phyloP scores from a whole-genome alignment of 805 yeast species.

The Yarrowia osloensis region DNA sequence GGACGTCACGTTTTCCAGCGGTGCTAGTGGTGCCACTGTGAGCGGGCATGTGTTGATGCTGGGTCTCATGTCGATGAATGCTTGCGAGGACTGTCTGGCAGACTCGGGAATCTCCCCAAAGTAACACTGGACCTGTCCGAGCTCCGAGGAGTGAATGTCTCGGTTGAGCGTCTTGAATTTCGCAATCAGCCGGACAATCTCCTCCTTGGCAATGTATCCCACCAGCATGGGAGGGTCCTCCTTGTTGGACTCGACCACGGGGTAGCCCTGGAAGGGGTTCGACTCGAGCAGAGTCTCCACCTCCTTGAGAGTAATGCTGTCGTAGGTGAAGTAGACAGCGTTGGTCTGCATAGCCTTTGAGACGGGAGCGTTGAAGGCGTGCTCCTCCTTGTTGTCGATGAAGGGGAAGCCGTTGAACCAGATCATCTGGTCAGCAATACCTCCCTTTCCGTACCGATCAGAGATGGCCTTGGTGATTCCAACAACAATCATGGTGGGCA shows the following conservation, averaged over 20 bases:
- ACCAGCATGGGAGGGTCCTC: constrained; percentile 34
- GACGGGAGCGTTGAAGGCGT: constrained; percentile 53
- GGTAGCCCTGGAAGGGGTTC: constrained; percentile 42
- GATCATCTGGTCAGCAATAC: constrained; percentile 96
- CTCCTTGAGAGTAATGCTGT: constrained; percentile 35
- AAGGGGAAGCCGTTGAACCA: constrained; percentile 83
- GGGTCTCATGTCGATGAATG: constrained; percentile 30
- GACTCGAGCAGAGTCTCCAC: constrained; percentile 35
- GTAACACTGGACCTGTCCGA: constrained; percentile 17
- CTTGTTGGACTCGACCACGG: constrained; percentile 42
- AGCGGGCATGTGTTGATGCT: constrained; percentile 55
- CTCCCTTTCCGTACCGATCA: constrained; percentile 76
- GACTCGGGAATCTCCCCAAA: constrained; percentile 29
- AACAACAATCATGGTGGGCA: constrained; percentile 96
- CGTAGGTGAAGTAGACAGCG: constrained; percentile 32
- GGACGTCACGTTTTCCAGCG: constrained; percentile 63
- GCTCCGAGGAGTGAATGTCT: neutral
- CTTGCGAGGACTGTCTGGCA: neutral
- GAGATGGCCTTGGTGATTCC: constrained; percentile 81
- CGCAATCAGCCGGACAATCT: constrained; percentile 36
- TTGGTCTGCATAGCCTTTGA: constrained; percentile 52
- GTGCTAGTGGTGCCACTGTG: constrained; percentile 53
- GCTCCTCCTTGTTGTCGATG: constrained; percentile 71
- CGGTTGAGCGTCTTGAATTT: constrained; percentile 15
- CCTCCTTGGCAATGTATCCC: constrained; percentile 43